Conservation (phyloP, 2,329 filamentous ascomycete species). For the Tolypocladium tropicale region DNA sequence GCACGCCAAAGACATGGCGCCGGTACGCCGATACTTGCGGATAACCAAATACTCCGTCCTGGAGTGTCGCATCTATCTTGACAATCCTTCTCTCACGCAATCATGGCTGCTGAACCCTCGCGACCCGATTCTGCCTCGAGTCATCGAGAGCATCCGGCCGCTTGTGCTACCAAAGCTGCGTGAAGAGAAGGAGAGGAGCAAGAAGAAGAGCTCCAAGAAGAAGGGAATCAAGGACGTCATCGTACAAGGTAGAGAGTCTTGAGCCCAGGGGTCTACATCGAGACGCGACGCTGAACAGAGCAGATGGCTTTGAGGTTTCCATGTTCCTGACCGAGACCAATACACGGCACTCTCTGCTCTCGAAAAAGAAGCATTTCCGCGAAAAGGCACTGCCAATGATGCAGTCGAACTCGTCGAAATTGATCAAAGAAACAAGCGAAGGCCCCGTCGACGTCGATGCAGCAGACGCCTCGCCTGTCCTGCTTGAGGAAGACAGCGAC, state of each 20-base stretch:
- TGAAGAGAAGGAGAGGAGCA: conserved; percentile 61
- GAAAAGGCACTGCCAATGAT: conserved; percentile 43
- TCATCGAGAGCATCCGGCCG: conserved; percentile 78
- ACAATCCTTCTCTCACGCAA: conserved; percentile 73
- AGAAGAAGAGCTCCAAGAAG: conserved; percentile 59
- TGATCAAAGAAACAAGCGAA: conserved; percentile 46
- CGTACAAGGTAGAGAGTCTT: conserved; percentile 49
- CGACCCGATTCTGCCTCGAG: conserved; percentile 65
- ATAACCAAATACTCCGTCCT: conserved; percentile 90
- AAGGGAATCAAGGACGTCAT: conserved; percentile 83
- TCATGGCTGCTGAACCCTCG: conserved; percentile 76
- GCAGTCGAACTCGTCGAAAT: conserved; percentile 51
- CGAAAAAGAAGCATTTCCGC: conserved; percentile 71
- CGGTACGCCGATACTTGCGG: conserved; percentile 77
- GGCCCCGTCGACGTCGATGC: conserved; percentile 43
- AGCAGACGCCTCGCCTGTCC: conserved; percentile 20
- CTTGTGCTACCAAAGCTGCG: conserved; percentile 82
- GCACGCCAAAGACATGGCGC: conserved; percentile 54
- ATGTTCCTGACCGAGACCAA: conserved; percentile 85
- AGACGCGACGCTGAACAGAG: conserved; percentile 8
- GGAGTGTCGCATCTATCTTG: conserved; percentile 94
- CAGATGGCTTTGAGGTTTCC: conserved; percentile 92
- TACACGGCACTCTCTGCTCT: conserved; percentile 76
- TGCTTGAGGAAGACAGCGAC: conserved; percentile 41
- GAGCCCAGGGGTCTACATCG: background rate